Conservation (phyloP, 192 early-diverging fungal genomes). For the Coemansia sp. region DNA sequence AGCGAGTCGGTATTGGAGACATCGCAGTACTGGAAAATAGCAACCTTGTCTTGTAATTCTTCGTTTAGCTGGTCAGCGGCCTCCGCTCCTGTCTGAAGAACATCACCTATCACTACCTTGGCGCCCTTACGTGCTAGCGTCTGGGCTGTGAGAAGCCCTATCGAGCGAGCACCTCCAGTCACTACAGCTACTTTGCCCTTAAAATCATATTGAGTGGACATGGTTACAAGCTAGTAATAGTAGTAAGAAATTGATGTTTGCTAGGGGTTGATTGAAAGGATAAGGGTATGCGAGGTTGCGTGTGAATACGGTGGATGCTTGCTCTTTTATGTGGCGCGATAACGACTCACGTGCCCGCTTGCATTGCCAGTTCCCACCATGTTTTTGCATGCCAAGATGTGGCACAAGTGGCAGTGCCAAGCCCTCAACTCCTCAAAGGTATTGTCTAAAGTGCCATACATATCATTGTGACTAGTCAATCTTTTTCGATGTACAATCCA, state of each 20-base stretch:
- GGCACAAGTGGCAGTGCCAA: background rate
- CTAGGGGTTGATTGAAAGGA: background rate
- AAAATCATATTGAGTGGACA: constrained; percentile 10
- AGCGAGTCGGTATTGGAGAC: constrained; percentile 40
- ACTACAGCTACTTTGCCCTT: constrained; percentile 65
- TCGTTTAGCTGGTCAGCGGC: constrained; percentile 40
- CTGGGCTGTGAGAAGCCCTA: constrained; percentile 60
- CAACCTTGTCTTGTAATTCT: constrained; percentile 24
- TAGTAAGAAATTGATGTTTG: background rate
- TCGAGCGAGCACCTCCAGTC: constrained; percentile 66
- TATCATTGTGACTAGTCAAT: background rate
- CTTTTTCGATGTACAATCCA: background rate
- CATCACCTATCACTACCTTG: constrained; percentile 63
- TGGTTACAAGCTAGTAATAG: background rate
- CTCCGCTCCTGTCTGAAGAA: constrained; percentile 22
- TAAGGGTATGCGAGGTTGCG: background rate
- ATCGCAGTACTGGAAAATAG: constrained; percentile 58
- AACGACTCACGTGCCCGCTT: background rate
- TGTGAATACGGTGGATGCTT: background rate
- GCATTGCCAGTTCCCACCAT: background rate
- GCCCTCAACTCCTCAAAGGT: background rate
- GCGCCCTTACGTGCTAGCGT: constrained; percentile 59
- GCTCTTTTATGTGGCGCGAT: background rate
- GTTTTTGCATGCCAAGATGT: background rate
- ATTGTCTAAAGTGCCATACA: background rate